Conservation (phyloP, 2,329 filamentous ascomycete species). For the Pseudogymnoascus sp. region DNA sequence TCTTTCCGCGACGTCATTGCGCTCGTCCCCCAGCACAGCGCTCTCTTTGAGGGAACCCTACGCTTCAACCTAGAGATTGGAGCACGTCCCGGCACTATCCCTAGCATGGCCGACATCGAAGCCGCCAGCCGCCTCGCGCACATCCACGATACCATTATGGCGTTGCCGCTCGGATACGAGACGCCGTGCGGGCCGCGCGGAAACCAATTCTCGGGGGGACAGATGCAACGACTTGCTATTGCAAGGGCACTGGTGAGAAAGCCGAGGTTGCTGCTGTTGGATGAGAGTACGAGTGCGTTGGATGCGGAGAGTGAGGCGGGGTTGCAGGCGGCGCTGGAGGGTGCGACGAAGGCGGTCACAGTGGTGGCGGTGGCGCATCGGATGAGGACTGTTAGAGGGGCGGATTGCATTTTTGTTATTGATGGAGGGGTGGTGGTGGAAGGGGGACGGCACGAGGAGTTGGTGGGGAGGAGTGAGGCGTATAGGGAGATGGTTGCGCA, state of each 20-base stretch:
- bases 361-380: slow-evolving; percentile 53
- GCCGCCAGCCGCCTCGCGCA: slow-evolving; percentile 61
- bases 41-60: slow-evolving; percentile 49
- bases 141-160: slow-evolving; percentile 60
- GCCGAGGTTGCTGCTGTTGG: slow-evolving; percentile 67
- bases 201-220: slow-evolving; percentile 68
- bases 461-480: slow-evolving; percentile 44
- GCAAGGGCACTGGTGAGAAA: slow-evolving; percentile 67
- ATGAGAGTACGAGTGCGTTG: slow-evolving; percentile 74
- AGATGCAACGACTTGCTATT: slow-evolving; percentile 72
- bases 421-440: slow-evolving; percentile 48
- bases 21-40: slow-evolving; percentile 50
- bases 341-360: slow-evolving; percentile 44
- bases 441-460: slow-evolving; percentile 45
- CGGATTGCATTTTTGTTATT: slow-evolving; percentile 51
- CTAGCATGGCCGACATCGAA: slow-evolving; percentile 54
- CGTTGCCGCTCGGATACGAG: slow-evolving; percentile 58
- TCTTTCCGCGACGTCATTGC: slow-evolving; percentile 43
- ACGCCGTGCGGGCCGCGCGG: slow-evolving; percentile 66
- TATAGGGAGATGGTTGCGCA: slow-evolving; percentile 29
- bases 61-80: slow-evolving; percentile 51
- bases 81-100: slow-evolving; percentile 45
- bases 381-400: slow-evolving; percentile 48
- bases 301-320: slow-evolving; percentile 60
- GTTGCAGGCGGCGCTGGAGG: slow-evolving; percentile 60